These are phyloP conservation scores for Aspergillus biplanus DNA, from an alignment of 495 filamentous ascomycete species.

Conservation along the genomic window DNA sequence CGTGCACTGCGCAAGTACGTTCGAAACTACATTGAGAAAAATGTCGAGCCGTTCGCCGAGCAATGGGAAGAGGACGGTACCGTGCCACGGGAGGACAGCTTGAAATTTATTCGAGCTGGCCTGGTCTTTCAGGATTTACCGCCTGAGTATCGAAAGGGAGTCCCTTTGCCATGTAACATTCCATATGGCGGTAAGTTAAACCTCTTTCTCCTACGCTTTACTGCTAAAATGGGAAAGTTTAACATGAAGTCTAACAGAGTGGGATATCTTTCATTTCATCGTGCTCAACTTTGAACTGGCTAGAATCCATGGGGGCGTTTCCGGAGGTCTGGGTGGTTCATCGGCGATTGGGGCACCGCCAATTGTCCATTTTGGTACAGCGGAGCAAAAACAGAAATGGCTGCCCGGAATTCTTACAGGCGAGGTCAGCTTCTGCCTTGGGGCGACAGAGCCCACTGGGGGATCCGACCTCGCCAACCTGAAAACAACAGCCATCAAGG, in stretches of 20 bases:
- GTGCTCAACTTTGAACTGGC: neutral
- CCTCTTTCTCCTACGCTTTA: neutral
- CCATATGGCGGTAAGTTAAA: neutral
- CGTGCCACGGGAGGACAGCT: neutral
- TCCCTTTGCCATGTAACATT: neutral
- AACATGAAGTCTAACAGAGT: neutral
- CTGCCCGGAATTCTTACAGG: constrained; percentile 4
- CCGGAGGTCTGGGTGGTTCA: neutral
- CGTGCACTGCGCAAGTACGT: neutral
- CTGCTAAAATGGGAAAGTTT: too few relatives aligned
- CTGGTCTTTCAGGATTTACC: neutral
- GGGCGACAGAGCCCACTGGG: constrained; percentile 9
- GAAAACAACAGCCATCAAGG: constrained; percentile 2
- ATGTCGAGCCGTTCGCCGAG: neutral
- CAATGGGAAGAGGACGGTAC: constrained; percentile 5
- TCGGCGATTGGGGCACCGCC: neutral
- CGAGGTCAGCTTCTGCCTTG: constrained; percentile 8
- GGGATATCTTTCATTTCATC: constrained; percentile 6
- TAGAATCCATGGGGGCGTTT: neutral
- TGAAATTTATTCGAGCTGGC: neutral
- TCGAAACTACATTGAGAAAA: constrained; percentile 1
- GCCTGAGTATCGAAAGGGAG: neutral
- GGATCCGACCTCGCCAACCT: constrained; percentile 8
- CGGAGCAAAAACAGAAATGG: constrained; percentile 10
- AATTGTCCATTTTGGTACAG: constrained; percentile 11